Evolutionary conservation across 2,329 filamentous ascomycete genomes (phyloP).

Genomic region (Lasiodiplodia citricola): DNA sequence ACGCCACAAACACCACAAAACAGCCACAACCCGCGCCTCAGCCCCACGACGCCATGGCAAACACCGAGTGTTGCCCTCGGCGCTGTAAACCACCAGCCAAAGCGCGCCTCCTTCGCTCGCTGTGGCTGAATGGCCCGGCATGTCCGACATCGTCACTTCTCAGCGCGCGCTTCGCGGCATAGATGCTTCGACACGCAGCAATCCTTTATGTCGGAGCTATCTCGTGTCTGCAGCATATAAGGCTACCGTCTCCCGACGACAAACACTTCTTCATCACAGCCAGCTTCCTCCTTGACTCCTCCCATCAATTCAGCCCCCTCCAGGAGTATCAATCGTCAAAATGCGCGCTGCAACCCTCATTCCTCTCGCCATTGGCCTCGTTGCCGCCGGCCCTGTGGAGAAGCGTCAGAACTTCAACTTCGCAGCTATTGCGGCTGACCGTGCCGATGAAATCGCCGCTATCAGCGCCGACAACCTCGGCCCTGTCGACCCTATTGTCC

Average conservation of each 20-base stretch:
- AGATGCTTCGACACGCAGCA: not conserved
- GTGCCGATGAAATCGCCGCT: slow-evolving; percentile 9
- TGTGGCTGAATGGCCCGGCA: not conserved
- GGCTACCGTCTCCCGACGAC: not conserved
- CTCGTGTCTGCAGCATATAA: slow-evolving; percentile 14
- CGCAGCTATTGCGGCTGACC: not conserved
- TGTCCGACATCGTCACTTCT: not conserved
- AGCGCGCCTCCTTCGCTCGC: slow-evolving; percentile 1
- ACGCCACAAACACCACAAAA: slow-evolving; percentile 8
- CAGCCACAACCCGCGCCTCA: not conserved
- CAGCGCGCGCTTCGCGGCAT: not conserved
- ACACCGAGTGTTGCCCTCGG: not conserved
- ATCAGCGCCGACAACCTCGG: slow-evolving; percentile 12
- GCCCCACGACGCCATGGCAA: not conserved
- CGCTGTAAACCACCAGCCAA: not conserved
- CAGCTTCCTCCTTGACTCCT: not conserved
- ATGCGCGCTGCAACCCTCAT: slow-evolving; percentile 15
- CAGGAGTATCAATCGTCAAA: not conserved
- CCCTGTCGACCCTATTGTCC: slow-evolving; percentile 14
- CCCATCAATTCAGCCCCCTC: not conserved
- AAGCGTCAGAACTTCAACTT: slow-evolving; percentile 21
- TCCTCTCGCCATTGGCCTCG: slow-evolving; percentile 22
- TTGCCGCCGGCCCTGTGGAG: slow-evolving; percentile 17
- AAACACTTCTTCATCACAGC: slow-evolving; percentile 2
- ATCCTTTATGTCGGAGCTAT: not conserved